Conservation (phyloP, 1,284 basidiomycete genomes). For the Bondarzewia mesenterica region DNA sequence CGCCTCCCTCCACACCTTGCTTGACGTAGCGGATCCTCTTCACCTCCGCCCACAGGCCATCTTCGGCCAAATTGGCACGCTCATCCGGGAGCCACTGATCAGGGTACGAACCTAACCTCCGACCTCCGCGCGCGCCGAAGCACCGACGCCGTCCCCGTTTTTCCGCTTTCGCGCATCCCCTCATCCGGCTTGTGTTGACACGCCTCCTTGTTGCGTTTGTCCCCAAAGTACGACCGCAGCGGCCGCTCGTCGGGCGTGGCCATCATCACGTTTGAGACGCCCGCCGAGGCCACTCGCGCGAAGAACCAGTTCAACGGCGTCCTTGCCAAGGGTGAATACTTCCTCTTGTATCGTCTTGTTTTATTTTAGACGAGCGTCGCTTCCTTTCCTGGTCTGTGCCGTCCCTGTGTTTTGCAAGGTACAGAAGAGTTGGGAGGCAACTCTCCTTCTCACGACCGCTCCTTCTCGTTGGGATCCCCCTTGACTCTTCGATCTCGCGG, state of each 20-base stretch:
- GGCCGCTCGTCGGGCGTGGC: constrained; percentile 88
- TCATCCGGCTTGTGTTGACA: constrained; percentile 18
- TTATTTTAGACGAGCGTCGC: no score
- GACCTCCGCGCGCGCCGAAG: background rate
- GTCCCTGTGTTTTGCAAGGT: no score
- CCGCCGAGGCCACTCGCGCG: constrained; percentile 75
- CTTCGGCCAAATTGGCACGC: constrained; percentile 88
- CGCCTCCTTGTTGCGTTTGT: constrained; percentile 10
- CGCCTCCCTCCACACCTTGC: constrained; percentile 22
- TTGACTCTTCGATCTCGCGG: no score
- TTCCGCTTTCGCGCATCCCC: constrained; percentile 32
- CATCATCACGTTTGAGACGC: constrained; percentile 74
- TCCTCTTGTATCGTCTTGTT: background rate
- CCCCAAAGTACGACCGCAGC: constrained; percentile 84
- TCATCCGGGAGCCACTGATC: constrained; percentile 87
- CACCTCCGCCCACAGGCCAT: constrained; percentile 75
- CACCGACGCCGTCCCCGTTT: background rate
- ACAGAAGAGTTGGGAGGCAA: no score
- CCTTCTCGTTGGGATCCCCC: no score
- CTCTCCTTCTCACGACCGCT: no score
- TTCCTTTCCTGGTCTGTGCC: no score
- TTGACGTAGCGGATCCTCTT: constrained; percentile 9
- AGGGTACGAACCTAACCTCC: constrained; percentile 68
- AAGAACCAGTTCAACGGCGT: constrained; percentile 86
- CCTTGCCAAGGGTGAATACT: constrained; percentile 72